Evolutionary conservation across 169 alveolate species (phyloP), one percentile per base, ranked within the genome.

Genomic region (Besnoitia besnoiti): DNA sequence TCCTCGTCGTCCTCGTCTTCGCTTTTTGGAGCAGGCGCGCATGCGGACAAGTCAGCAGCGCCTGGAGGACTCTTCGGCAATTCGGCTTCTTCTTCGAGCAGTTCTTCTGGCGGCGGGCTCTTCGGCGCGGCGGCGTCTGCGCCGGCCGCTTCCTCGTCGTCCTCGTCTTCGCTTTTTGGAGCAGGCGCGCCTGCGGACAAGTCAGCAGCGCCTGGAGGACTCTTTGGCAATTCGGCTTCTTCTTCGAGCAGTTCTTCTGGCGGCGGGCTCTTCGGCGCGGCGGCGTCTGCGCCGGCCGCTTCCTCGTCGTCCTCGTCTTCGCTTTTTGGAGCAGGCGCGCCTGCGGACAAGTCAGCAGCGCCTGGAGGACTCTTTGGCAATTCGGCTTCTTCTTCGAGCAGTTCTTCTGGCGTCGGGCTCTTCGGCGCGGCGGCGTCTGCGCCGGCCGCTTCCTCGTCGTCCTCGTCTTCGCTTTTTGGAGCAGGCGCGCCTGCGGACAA

Each of bases 161-260:
- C 87, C 8, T 37, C 87, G 5, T 77, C 87, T 39, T 77, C 59
- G 33, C 49, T 42, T 27, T 73, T 73, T n/a, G 82, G 82, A 5
- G 82, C 39, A 1, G 82, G 82, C 46, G 47, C 1, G n/a, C 24
- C 67, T 16, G 67, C 67, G n/a, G 67, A 14, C 24, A 14, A 24
- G n/a, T 16, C 67, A 73, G 47, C 27, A 42, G 8, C 82, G 14
- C 3, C 82, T 35, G 39, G 47, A 73, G 61, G 7, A 30, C 42
- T 5, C 50, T 77, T 55, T 42, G 87, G 61, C 0, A 24, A 3
- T 8, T 4, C 59, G 5, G 10, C 87, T 77, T 37, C 87, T 77
- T 21, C 47, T 42, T 39, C 87, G 12, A 37, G n/a, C n/a, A n/a
- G n/a, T n/a, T n/a, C n/a, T n/a, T n/a, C n/a, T n/a, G n/a, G n/a